Percentiles rank a stretch among this genome's conserved stretches.
phyloP scores from a whole-genome alignment of 768 basidiomycete genomes.

The Daedalea quercina region DNA sequence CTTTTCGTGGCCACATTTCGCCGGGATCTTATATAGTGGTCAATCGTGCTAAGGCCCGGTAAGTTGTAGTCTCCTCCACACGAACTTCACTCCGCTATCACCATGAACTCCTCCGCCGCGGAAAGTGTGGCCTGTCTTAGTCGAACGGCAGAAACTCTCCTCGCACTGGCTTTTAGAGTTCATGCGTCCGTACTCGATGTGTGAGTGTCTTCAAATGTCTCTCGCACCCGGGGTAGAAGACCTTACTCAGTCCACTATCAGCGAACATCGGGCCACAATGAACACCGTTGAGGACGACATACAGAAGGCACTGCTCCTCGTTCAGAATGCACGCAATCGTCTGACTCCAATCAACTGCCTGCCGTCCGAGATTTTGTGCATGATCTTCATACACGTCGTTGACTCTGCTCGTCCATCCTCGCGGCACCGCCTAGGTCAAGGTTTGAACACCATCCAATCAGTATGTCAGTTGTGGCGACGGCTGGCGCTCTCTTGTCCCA shows the following conservation, averaged over 20 bases:
- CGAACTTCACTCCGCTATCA: too few species aligned
- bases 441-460: background rate
- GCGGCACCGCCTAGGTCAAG: background rate
- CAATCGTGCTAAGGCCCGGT: too few species aligned
- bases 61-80: too few species aligned
- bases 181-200: too few species aligned
- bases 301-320: background rate
- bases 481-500: background rate
- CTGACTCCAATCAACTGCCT: background rate
- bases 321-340: background rate
- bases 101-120: too few species aligned
- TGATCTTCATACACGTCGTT: background rate
- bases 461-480: background rate
- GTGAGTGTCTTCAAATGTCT: too few species aligned
- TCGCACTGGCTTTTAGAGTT: too few species aligned
- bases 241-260: background rate
- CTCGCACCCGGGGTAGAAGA: too few species aligned
- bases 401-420: background rate
- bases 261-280: background rate
- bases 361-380: background rate
- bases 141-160: too few species aligned
- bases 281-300: background rate
- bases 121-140: too few species aligned
- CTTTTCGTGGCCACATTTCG: too few species aligned
- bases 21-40: too few species aligned